These are phyloP conservation scores for Thermomyces lanuginosus DNA, from an alignment of 2,329 filamentous ascomycete species.

Conservation along the genomic window DNA sequence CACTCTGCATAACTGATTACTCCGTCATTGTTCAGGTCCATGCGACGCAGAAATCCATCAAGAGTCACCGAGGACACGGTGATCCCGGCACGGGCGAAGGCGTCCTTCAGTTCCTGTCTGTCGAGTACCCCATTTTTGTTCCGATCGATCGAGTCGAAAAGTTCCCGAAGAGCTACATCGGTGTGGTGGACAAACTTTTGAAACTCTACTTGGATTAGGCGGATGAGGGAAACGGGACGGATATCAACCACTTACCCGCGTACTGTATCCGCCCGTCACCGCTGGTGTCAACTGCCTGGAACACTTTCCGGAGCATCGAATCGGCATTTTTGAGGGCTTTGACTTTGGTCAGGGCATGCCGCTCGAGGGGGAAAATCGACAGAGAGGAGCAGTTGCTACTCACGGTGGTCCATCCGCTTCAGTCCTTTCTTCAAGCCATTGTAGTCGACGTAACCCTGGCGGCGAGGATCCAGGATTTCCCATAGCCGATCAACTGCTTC, in stretches of 20 bases:
- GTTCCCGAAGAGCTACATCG: conserved; percentile 61
- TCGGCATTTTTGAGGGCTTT: conserved; percentile 80
- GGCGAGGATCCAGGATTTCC: conserved; percentile 60
- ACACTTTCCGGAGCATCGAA: conserved; percentile 61
- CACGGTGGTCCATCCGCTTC: conserved; percentile 81
- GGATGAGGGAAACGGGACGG: conserved; percentile 5
- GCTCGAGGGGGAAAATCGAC: conserved; percentile 2
- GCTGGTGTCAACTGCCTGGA: conserved; percentile 70
- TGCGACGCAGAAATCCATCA: conserved; percentile 71
- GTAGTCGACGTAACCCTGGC: conserved; percentile 66
- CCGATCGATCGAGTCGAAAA: conserved; percentile 77
- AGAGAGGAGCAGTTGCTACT: conserved; percentile 19
- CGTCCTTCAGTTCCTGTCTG: conserved; percentile 62
- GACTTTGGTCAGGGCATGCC: conserved; percentile 10
- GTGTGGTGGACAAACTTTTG: conserved; percentile 72
- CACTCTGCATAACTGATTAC: conserved; percentile 84
- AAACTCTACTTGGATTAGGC: conserved; percentile 49
- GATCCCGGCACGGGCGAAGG: conserved; percentile 64
- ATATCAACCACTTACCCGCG: conserved; percentile 44
- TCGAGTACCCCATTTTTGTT: conserved; percentile 76
- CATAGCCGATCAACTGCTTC: conserved; percentile 73
- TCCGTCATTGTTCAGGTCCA: conserved; percentile 80
- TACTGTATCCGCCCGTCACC: conserved; percentile 83
- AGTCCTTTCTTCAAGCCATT: conserved; percentile 72
- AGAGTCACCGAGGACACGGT: conserved; percentile 61